Conservation (phyloP, 352 stramenopile species). For the Phytophthora vignae region DNA sequence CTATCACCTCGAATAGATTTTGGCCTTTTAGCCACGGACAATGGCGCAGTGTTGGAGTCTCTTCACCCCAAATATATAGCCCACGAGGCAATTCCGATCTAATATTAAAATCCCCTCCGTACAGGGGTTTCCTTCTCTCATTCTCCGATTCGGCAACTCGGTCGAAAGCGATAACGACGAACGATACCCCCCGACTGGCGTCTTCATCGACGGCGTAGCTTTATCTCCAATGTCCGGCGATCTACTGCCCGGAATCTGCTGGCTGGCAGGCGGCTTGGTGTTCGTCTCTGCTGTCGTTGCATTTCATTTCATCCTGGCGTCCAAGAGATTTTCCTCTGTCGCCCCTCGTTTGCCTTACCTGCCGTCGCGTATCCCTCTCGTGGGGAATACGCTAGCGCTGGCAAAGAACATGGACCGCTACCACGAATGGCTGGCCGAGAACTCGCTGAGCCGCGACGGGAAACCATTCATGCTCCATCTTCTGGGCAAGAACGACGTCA, state of each 20-base stretch:
- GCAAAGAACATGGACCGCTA: conserved; percentile 3
- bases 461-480: conserved; percentile 16
- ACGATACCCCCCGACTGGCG: background rate
- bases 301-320: background rate
- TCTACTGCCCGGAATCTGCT: background rate
- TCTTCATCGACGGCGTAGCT: background rate
- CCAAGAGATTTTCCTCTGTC: background rate
- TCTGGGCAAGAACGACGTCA: conserved; percentile 10
- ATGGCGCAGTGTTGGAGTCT: no score
- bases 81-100: no score
- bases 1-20: no score
- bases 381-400: conserved; percentile 51
- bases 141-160: background rate
- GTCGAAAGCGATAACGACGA: background rate
- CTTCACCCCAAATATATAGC: no score
- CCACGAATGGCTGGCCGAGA: conserved; percentile 1
- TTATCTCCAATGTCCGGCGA: background rate
- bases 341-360: conserved; percentile 47
- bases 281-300: background rate
- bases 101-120: no score
- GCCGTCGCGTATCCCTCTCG: conserved; percentile 44
- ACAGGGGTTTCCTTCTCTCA: no score
- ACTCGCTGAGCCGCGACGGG: conserved; percentile 1
- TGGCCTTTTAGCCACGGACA: no score
- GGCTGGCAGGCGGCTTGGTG: background rate